A percentile compares a stretch with the other conserved stretches of the same genome.
Conservation (phyloP, 2,329 filamentous ascomycete genomes). For the Chaetoscypha palmicola region DNA sequence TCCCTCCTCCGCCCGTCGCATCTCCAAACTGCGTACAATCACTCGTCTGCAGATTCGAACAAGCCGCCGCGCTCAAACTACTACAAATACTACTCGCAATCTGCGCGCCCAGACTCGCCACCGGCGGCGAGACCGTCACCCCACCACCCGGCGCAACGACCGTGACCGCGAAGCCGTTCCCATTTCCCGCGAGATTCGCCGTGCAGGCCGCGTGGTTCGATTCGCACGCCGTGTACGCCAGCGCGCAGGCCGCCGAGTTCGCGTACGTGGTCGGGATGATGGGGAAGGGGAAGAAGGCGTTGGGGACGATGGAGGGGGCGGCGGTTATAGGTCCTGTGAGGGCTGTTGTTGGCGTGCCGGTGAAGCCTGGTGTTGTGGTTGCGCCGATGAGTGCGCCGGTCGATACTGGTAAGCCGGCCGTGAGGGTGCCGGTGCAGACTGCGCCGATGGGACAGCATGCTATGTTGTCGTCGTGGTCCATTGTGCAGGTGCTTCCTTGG, state of each 20-base stretch:
- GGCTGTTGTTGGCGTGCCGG: conserved; percentile 7
- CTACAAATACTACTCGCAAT: conserved; percentile 48
- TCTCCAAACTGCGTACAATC: conserved; percentile 27
- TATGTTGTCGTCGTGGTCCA: conserved; percentile 26
- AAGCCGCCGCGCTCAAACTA: conserved; percentile 47
- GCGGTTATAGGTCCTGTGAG: conserved; percentile 27
- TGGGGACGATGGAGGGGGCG: conserved; percentile 43
- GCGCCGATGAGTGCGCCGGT: conserved; percentile 8
- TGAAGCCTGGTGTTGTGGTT: conserved; percentile 11
- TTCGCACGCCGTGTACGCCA: conserved; percentile 45
- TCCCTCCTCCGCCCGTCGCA: conserved; percentile 3
- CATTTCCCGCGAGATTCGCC: conserved; percentile 36
- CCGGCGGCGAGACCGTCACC: conserved; percentile 42
- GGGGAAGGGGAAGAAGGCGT: conserved; percentile 54
- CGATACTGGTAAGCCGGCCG: conserved; percentile 12
- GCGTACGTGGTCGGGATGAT: conserved; percentile 46
- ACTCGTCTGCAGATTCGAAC: conserved; percentile 31
- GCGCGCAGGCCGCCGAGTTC: conserved; percentile 44
- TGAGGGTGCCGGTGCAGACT: conserved; percentile 29
- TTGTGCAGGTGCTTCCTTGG: conserved; percentile 24
- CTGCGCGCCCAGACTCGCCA: conserved; percentile 35
- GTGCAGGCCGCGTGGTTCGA: conserved; percentile 49
- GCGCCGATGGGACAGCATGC: conserved; percentile 31
- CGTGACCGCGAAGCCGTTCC: conserved; percentile 44
- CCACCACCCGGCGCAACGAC: conserved; percentile 48